Base-by-base conservation (phyloP, 805 yeast species). In the Kodamaea nitidulidarum region DNA sequence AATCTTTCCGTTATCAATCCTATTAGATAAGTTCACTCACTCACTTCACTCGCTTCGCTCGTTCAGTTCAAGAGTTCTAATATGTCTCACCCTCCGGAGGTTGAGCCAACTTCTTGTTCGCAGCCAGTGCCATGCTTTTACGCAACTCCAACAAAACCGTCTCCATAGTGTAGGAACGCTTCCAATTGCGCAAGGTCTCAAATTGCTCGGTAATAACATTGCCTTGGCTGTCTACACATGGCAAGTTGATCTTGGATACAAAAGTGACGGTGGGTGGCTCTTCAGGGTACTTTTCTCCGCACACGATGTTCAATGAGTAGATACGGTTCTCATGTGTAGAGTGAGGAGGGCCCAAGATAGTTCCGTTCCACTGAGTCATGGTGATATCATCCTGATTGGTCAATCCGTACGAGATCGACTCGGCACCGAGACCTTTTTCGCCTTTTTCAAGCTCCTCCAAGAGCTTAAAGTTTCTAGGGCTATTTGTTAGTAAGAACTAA, bases 371-470 rank as follows among this genome's bases (percentile, higher is more conserved):
- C 53, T 83, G 65, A 8, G 95, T 84, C 95, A 93, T 87, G 37
- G 88, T 70, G 49, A 90, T 86, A 59, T 93, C 99, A 53, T 86
- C 95, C 46, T 84, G 80, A 53, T 87, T 91, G 16, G 87, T 80
- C 34, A 93, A 73, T 0, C 99, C 99, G 55, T 93, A 88, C 15
- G 98, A 91, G 60, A 96, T 90, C 11, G 95, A 85, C 61, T 93
- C 98, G 17, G 97, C 93, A 15, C 98, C 97, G 35, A 86, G 71
- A 15, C 98, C 99, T 61, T 93, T 93, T 59, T 93, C 99, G 35
- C 98, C 98, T 55, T 91, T 91, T 62, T 95, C 99, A 49, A 93
- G 73, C 66, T 93, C 99, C 65, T 93, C 99, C 46, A 93, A 74
- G 24, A 93, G 77, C 58, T 95, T 85, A 65, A 93, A 93, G 60